Conservation (phyloP, 257 asterid genomes). For the Osmanthus fragrans region DNA sequence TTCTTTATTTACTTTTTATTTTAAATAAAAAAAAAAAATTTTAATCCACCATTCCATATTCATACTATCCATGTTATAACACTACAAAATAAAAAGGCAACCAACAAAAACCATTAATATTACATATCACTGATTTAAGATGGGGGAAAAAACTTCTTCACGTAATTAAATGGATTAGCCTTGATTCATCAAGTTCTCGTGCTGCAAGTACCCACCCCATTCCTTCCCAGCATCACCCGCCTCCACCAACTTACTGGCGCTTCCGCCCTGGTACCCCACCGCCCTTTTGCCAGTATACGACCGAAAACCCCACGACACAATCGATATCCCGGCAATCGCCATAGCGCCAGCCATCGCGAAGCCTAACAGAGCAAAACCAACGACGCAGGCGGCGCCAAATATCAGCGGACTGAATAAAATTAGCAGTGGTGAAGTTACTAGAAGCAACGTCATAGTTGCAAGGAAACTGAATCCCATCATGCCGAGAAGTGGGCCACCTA, state of each 20-base stretch:
- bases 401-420: slow-evolving; percentile 23
- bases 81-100: too few species aligned
- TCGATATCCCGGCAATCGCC: not conserved
- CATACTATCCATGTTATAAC: too few species aligned
- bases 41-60: too few species aligned
- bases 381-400: slow-evolving; percentile 18
- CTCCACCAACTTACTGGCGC: not conserved
- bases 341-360: slow-evolving; percentile 11
- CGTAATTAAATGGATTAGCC: not conserved
- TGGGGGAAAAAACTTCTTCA: not conserved
- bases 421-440: slow-evolving; percentile 23
- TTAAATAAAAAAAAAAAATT: too few species aligned
- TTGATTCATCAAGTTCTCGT: not conserved
- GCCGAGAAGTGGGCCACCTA: slow-evolving; percentile 23
- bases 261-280: not conserved
- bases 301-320: slow-evolving; percentile 3
- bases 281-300: not conserved
- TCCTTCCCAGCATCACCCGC: not conserved
- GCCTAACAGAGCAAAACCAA: slow-evolving; percentile 8
- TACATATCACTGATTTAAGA: not conserved
- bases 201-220: slow-evolving; percentile 16
- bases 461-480: slow-evolving; percentile 27
- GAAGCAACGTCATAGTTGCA: not conserved
- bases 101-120: too few species aligned
- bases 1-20: too few species aligned